Conservation (phyloP, 1,284 basidiomycete genomes). For the Cryptococcus jaspeensis region DNA sequence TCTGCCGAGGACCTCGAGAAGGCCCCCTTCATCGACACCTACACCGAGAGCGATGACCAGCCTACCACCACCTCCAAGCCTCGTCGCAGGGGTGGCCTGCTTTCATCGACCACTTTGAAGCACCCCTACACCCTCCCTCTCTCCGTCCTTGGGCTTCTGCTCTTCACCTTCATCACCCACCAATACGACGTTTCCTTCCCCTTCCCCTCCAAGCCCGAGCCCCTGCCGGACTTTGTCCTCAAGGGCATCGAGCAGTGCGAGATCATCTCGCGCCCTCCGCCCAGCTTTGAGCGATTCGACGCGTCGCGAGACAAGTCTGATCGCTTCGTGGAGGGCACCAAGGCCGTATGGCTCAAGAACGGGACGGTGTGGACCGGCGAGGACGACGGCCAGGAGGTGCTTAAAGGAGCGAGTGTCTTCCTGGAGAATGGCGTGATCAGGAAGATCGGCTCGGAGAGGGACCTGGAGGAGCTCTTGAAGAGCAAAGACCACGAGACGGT, state of each 20-base stretch:
- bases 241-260: slow-evolving; percentile 46
- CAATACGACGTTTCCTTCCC: slow-evolving; percentile 23
- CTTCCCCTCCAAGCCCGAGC: slow-evolving; percentile 16
- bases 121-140: no score
- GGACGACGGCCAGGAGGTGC: slow-evolving; percentile 60
- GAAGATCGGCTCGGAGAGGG: slow-evolving; percentile 42
- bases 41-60: neutral
- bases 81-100: neutral
- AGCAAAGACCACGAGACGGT: slow-evolving; percentile 34
- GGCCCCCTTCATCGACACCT: slow-evolving; percentile 5
- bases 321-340: slow-evolving; percentile 66
- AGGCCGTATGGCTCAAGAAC: slow-evolving; percentile 69
- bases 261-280: slow-evolving; percentile 30
- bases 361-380: slow-evolving; percentile 77
- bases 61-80: neutral
- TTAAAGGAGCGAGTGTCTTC: slow-evolving; percentile 55
- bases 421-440: slow-evolving; percentile 54
- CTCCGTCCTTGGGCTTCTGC: neutral
- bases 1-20: slow-evolving; percentile 11
- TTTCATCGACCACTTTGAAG: neutral
- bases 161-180: slow-evolving; percentile 1
- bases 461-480: slow-evolving; percentile 16
- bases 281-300: slow-evolving; percentile 51
- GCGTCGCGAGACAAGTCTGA: slow-evolving; percentile 62
- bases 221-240: slow-evolving; percentile 29